Conservation (phyloP, 2,329 filamentous ascomycete species). For the Coniochaeta pulveracea region DNA sequence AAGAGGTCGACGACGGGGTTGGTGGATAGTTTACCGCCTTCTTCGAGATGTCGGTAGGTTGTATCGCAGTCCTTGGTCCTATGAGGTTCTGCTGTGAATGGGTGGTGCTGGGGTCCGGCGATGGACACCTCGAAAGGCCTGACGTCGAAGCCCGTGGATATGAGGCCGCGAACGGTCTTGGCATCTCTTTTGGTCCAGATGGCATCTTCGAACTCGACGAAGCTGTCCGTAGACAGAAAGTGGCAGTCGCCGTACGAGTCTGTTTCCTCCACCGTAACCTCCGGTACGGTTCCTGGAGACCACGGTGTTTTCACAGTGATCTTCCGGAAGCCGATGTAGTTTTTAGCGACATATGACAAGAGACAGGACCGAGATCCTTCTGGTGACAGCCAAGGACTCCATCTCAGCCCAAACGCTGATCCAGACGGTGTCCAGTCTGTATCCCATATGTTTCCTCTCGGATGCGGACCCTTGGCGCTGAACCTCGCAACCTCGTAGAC, state of each 20-base stretch:
- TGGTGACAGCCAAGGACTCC: constrained; percentile 38
- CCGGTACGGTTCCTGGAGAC: constrained; percentile 22
- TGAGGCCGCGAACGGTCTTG: constrained; percentile 37
- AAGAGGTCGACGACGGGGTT: constrained; percentile 40
- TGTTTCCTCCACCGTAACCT: constrained; percentile 23
- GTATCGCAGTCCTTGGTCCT: constrained; percentile 32
- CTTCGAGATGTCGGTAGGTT: too few relatives aligned
- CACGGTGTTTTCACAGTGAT: constrained; percentile 28
- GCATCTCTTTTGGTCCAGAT: constrained; percentile 27
- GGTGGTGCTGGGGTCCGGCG: constrained; percentile 10
- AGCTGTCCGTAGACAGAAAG: constrained; percentile 37
- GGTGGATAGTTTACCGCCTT: too few relatives aligned
- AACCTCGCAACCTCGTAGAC: constrained; percentile 40
- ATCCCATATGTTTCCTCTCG: constrained; percentile 24
- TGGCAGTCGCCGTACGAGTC: constrained; percentile 38
- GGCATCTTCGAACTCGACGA: constrained; percentile 42
- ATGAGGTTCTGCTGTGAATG: constrained; percentile 19
- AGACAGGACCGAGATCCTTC: constrained; percentile 26
- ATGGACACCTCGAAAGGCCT: constrained; percentile 40
- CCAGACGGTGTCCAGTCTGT: constrained; percentile 35
- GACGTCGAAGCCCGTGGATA: constrained; percentile 37
- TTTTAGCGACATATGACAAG: constrained; percentile 36
- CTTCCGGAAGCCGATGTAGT: constrained; percentile 43
- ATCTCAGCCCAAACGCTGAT: constrained; percentile 39
- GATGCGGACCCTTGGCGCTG: constrained; percentile 32